phyloP scores from a whole-genome alignment of 257 asterid genomes.

The Gentiana dahurica region DNA sequence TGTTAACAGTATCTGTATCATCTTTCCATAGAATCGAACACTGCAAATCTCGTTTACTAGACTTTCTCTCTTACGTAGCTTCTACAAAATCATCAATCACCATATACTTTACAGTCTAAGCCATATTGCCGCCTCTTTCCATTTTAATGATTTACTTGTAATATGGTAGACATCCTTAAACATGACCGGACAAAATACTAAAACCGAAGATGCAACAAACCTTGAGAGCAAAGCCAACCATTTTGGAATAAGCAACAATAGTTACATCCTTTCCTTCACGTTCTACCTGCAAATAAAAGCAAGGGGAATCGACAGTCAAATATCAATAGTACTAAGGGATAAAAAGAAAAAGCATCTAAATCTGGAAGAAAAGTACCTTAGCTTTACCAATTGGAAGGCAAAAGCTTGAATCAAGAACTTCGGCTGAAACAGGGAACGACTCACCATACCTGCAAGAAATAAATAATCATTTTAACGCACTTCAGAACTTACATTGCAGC shows the following conservation, averaged over 20 bases:
- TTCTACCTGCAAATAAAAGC: slow-evolving; percentile 21
- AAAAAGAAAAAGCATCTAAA: not conserved
- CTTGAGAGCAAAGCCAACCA: slow-evolving; percentile 50
- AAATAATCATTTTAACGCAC: not conserved
- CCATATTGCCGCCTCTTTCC: too few relatives aligned
- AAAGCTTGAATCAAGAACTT: slow-evolving; percentile 37
- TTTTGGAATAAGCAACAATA: slow-evolving; percentile 31
- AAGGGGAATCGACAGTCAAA: not conserved
- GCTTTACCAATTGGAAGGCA: slow-evolving; percentile 40
- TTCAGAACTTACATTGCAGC: not conserved
- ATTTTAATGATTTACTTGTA: too few relatives aligned
- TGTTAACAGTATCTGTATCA: too few relatives aligned
- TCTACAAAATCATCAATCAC: too few relatives aligned
- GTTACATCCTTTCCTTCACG: slow-evolving; percentile 36
- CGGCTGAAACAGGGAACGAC: slow-evolving; percentile 35
- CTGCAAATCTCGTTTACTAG: too few relatives aligned
- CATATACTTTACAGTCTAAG: too few relatives aligned
- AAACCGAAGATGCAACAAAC: slow-evolving; percentile 11
- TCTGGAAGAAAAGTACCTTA: slow-evolving; percentile 19
- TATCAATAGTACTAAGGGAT: not conserved
- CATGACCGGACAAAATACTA: not conserved
- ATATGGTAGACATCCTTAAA: too few relatives aligned
- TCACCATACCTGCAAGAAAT: slow-evolving; percentile 29
- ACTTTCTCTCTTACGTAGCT: too few relatives aligned
- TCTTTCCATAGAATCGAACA: too few relatives aligned